Percentiles rank a stretch among this genome's conserved stretches.
Conservation (phyloP, 306 rosid genomes). For the Dryas drummondii region DNA sequence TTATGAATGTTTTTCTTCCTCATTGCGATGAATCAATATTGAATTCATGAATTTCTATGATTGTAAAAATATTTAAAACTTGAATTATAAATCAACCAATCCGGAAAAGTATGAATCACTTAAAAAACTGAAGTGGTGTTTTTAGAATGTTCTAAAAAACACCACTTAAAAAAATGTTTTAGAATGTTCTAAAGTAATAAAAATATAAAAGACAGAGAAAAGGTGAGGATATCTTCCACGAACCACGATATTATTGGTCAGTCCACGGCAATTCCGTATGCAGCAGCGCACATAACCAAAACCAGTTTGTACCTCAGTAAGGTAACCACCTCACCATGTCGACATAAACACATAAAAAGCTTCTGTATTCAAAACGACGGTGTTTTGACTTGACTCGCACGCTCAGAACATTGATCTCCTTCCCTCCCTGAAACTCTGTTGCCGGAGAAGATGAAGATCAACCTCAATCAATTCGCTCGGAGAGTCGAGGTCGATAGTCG, state of each 20-base stretch:
- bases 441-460: constrained; percentile 63
- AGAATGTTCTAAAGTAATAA: too few species aligned
- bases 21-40: too few species aligned
- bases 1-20: too few species aligned
- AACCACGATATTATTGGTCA: not conserved
- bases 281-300: not conserved
- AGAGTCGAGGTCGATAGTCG: constrained; percentile 76
- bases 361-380: constrained; percentile 30
- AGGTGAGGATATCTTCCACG: too few species aligned
- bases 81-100: too few species aligned
- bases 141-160: too few species aligned
- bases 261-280: not conserved
- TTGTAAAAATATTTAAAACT: too few species aligned
- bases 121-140: too few species aligned
- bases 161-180: too few species aligned
- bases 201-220: too few species aligned
- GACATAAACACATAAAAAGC: constrained; percentile 5
- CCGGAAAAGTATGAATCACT: too few species aligned
- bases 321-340: constrained; percentile 35
- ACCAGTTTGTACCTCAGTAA: not conserved
- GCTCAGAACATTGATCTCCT: constrained; percentile 22
- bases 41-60: too few species aligned
- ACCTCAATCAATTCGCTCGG: constrained; percentile 62
- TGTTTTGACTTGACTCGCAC: constrained; percentile 30
- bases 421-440: not conserved